Evolutionary conservation across 441 rosid species (phyloP), one percentile per base, ranked within the genome.

Genomic region (Populus trichocarpa): DNA sequence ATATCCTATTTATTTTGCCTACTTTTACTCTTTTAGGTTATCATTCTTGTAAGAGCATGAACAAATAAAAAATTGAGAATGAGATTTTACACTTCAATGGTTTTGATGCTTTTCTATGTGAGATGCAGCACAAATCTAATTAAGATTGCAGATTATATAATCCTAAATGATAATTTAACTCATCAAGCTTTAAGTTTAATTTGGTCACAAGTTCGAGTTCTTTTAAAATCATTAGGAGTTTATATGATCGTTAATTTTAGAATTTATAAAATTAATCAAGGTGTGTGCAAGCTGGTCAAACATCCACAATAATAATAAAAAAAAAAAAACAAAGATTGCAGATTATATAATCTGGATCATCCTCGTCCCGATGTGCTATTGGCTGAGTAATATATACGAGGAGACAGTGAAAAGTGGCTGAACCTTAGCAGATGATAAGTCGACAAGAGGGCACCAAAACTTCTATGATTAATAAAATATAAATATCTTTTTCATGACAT

Each of bases 231-330:
- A 32, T 0, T 32, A 1, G 6, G 5, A 5, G 4, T 32, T 32
- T 32, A 32, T 6, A 32, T 32, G 0, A 6, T 32, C 0, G 5
- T 32, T 32, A 32, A 32, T 5, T 32, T 33, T 33, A 33, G 1
- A 33, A 6, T 33, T 6, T 33, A 33, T 33, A 33, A 6, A 1
- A 33, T 32, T 32, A 32, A 0, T 33, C 1, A 0, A 33, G 0
- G 1, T 33, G 0, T 0, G 1, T 1, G 1, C 0, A 33, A 33
- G 0, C 4, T 33, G 0, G 6, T 5, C 1, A 6, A 5, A 32
- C 0, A 1, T 5, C 1, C 1, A 5, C 5, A 0, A 0, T 32
- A 32, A 32, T 32, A 3, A 30, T 3, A 30, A 30, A 3, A 30
- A 30, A 0, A 0, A 32, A 32, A 32, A 33, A 32, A 32, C 0